Percentiles rank a stretch among this genome's conserved stretches.
These are phyloP conservation scores for Paecilomyces dactylethromorphus DNA, from an alignment of 2,329 filamentous ascomycete genomes.

Conservation along the genomic window DNA sequence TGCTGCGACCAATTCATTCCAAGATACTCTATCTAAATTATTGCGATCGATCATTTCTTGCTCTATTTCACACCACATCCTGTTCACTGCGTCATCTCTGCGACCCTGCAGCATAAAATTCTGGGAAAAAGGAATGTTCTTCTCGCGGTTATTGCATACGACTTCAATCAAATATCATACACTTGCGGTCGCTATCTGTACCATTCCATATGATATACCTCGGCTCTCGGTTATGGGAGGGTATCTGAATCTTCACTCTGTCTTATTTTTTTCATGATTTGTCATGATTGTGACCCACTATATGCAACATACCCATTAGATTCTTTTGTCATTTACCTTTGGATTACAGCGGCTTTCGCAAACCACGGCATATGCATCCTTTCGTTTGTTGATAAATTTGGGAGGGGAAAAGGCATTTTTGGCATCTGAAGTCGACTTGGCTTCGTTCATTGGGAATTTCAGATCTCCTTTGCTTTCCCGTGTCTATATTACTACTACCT, in stretches of 20 bases:
- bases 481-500: background rate
- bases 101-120: background rate
- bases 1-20: too few species aligned
- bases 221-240: background rate
- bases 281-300: background rate
- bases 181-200: background rate
- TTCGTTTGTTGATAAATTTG: background rate
- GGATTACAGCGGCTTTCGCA: background rate
- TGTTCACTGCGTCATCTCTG: background rate
- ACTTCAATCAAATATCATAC: background rate
- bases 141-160: background rate
- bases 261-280: background rate
- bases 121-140: background rate
- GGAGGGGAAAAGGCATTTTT: background rate
- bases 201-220: background rate
- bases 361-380: background rate
- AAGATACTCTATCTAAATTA: background rate
- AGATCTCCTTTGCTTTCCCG: background rate
- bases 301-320: background rate
- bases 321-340: background rate
- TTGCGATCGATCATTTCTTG: background rate
- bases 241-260: background rate
- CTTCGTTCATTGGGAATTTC: background rate
- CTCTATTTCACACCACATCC: background rate
- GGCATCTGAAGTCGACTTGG: background rate